Evolutionary conservation across 805 yeast genomes (phyloP).

Genomic region (Kluyveromyces siamensis): DNA sequence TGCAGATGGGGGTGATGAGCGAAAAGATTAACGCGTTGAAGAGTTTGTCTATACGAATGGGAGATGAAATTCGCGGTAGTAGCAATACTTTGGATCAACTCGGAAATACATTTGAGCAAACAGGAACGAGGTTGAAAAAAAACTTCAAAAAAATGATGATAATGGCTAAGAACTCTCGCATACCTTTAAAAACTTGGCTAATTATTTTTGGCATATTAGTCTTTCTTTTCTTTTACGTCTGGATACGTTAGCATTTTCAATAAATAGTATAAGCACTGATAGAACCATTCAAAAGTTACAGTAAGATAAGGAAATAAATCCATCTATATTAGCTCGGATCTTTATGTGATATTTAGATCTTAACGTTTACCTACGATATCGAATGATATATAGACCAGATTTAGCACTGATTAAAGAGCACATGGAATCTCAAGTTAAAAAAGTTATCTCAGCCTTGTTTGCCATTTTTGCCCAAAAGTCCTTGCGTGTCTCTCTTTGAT

Average conservation of each 20-base stretch:
- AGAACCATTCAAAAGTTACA: not conserved
- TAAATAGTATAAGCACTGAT: slow-evolving; percentile 4
- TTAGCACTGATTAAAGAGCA: not conserved
- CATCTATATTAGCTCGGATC: not conserved
- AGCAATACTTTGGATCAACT: slow-evolving; percentile 36
- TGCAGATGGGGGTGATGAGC: slow-evolving; percentile 44
- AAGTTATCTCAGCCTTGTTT: not conserved
- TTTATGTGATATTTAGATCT: not conserved
- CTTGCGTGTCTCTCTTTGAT: slow-evolving; percentile 17
- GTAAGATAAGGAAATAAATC: not conserved
- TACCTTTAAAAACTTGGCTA: slow-evolving; percentile 58
- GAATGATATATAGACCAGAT: not conserved
- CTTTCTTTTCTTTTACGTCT: slow-evolving; percentile 42
- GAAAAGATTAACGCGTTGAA: slow-evolving; percentile 47
- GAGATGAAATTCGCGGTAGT: slow-evolving; percentile 53
- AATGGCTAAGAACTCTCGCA: slow-evolving; percentile 56
- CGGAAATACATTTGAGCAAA: slow-evolving; percentile 37
- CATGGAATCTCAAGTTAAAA: not conserved
- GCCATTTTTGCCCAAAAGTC: slow-evolving; percentile 10
- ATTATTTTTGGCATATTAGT: slow-evolving; percentile 38
- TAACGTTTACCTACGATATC: not conserved
- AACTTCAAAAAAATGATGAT: slow-evolving; percentile 50
- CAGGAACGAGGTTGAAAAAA: slow-evolving; percentile 38
- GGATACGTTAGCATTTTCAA: slow-evolving; percentile 23
- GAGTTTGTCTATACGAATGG: slow-evolving; percentile 48